phyloP scores from a whole-genome alignment of 2,329 filamentous ascomycete genomes.

The Phialophora tarda region DNA sequence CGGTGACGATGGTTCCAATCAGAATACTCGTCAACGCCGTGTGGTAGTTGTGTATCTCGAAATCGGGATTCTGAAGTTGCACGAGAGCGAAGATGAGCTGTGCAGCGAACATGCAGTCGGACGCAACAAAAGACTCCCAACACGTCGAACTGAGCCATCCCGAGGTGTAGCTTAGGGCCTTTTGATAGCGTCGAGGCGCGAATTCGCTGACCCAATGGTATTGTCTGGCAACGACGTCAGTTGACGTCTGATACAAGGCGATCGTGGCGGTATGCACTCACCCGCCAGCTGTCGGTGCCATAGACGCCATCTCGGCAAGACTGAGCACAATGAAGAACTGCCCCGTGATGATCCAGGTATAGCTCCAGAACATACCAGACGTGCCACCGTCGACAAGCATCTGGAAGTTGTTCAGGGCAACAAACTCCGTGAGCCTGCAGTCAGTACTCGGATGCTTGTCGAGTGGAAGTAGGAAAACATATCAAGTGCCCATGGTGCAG shows the following conservation, averaged over 20 bases:
- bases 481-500: conserved; percentile 25
- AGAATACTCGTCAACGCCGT: conserved; percentile 57
- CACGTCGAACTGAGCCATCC: conserved; percentile 51
- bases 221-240: conserved; percentile 7
- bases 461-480: neutral
- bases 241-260: neutral
- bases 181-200: conserved; percentile 55
- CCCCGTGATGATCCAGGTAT: conserved; percentile 63
- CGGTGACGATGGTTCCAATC: conserved; percentile 51
- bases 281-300: conserved; percentile 58
- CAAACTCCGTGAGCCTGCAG: conserved; percentile 20
- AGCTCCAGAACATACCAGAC: conserved; percentile 42
- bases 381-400: conserved; percentile 33
- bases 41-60: conserved; percentile 53
- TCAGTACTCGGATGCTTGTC: neutral
- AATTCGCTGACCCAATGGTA: conserved; percentile 63
- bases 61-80: conserved; percentile 50
- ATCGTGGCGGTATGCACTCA: neutral
- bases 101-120: conserved; percentile 21
- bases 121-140: conserved; percentile 24
- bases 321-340: conserved; percentile 65
- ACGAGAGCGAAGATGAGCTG: conserved; percentile 44
- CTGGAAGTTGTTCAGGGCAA: conserved; percentile 24
- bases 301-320: conserved; percentile 68
- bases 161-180: conserved; percentile 59